A percentile compares a stretch with the other conserved stretches of the same genome.
phyloP scores from a whole-genome alignment of 1,284 basidiomycete species.

The Athelia psychrophila region DNA sequence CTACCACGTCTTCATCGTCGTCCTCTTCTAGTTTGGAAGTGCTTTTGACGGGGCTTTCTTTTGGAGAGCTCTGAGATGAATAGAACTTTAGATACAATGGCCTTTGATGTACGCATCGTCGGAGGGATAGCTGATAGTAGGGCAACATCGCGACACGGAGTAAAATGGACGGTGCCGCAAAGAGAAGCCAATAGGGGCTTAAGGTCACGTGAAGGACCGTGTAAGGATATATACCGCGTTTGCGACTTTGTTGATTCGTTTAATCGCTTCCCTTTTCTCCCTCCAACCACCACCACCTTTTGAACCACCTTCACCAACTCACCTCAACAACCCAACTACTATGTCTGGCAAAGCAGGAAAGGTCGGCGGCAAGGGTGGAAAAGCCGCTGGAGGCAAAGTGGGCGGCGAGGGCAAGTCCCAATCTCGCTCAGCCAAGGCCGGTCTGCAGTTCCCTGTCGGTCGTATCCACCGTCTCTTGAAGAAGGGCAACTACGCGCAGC shows the following conservation, averaged over 20 bases:
- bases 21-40: background rate
- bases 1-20: background rate
- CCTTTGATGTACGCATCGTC: background rate
- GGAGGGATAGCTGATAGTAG: background rate
- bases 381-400: constrained; percentile 50
- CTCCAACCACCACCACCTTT: background rate
- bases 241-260: background rate
- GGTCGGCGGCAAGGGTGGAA: constrained; percentile 38
- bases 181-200: background rate
- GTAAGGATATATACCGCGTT: too few species aligned
- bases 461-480: constrained; percentile 88
- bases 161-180: background rate
- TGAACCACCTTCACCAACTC: background rate
- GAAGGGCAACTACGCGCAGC: constrained; percentile 82
- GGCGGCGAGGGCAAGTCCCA: constrained; percentile 46
- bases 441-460: constrained; percentile 82
- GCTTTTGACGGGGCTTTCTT: background rate
- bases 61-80: background rate
- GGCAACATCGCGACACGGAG: background rate
- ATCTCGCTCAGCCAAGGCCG: constrained; percentile 75
- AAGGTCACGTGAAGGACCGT: background rate
- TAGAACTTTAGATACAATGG: background rate
- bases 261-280: background rate
- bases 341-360: constrained; percentile 38
- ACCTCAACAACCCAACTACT: background rate